Evolutionary conservation across 2,329 filamentous ascomycete species (phyloP), one percentile per base, ranked within the genome.

Genomic region (Aureobasidium lini): DNA sequence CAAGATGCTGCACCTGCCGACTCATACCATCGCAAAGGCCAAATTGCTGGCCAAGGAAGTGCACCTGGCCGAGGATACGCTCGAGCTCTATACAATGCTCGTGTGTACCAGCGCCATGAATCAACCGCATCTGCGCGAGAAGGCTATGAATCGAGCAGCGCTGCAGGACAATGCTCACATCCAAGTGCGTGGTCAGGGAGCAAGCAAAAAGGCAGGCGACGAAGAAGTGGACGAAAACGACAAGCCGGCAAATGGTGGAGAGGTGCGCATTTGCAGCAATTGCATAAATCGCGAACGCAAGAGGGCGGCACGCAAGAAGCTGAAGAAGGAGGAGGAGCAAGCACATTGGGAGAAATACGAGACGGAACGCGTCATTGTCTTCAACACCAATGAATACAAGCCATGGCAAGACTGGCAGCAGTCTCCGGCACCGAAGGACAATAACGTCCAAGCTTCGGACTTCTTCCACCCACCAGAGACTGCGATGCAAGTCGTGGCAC

Each of bases 31-130:
- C 58, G 94, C 92, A 18, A 97, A 97, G 71, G 89, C 92, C 6
- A 97, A 97, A 73, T 81, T 96, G 28, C 80, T 95, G 46, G 84
- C 89, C 2, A 95, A 91, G 67, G 84, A 87, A 1, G 82, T 86
- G 3, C 80, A 84, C 39, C 83, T 82, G 36, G 81, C 83, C 2
- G 79, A 86, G 6, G 90, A 95, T 65, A 92, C 84, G 60, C 79
- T 93, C 32, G 91, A 93, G 74, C 77, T 95, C 48, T 84, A 86
- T 66, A 89, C 88, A 4, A 89, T 84, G 73, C 78, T 97, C 2
- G 91, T 97, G 10, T 96, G 93, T 72, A 93, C 91, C 1, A 96
- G 90, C 71, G 91, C 92, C 15, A 94, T 97, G 85, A 84, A 87
- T 64, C 86, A 90, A 63, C 80, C 81, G 8, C 81, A 84, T 16